Percentiles rank a stretch among this genome's conserved stretches.
phyloP scores from a whole-genome alignment of 306 rosid genomes.

The Trifolium dubium region DNA sequence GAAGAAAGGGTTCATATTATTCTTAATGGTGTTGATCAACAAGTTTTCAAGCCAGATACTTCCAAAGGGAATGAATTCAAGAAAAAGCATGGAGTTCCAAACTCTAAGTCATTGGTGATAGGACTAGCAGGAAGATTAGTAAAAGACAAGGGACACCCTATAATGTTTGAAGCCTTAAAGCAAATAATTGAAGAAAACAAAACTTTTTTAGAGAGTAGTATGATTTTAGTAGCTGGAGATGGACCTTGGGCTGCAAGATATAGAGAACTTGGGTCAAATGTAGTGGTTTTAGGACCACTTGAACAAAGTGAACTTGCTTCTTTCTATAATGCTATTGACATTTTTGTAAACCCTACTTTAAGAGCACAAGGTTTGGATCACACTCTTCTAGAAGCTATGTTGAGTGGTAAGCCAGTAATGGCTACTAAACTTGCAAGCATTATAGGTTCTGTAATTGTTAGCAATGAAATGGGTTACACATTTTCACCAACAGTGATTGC shows the following conservation, averaged over 20 bases:
- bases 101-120: slow-evolving; percentile 56
- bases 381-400: slow-evolving; percentile 68
- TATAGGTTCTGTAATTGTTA: slow-evolving; percentile 65
- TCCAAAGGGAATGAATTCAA: slow-evolving; percentile 53
- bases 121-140: slow-evolving; percentile 80
- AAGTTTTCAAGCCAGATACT: slow-evolving; percentile 59
- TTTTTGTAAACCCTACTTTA: slow-evolving; percentile 32
- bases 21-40: slow-evolving; percentile 75
- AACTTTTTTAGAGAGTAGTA: slow-evolving; percentile 46
- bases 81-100: slow-evolving; percentile 47
- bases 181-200: slow-evolving; percentile 53
- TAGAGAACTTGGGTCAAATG: slow-evolving; percentile 59
- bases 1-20: slow-evolving; percentile 70
- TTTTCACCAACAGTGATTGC: slow-evolving; percentile 69
- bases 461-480: slow-evolving; percentile 62
- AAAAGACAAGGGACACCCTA: slow-evolving; percentile 76
- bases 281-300: slow-evolving; percentile 63
- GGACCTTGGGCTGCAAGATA: slow-evolving; percentile 85
- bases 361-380: slow-evolving; percentile 67
- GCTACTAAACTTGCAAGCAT: slow-evolving; percentile 77
- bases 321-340: slow-evolving; percentile 44
- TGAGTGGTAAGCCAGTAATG: slow-evolving; percentile 68
- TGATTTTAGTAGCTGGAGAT: slow-evolving; percentile 70
- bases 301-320: slow-evolving; percentile 63
- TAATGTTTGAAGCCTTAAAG: slow-evolving; percentile 71